These are phyloP conservation scores for Phaeodactylum tricornutum DNA, from an alignment of 108 stramenopile species.

Conservation along the genomic window DNA sequence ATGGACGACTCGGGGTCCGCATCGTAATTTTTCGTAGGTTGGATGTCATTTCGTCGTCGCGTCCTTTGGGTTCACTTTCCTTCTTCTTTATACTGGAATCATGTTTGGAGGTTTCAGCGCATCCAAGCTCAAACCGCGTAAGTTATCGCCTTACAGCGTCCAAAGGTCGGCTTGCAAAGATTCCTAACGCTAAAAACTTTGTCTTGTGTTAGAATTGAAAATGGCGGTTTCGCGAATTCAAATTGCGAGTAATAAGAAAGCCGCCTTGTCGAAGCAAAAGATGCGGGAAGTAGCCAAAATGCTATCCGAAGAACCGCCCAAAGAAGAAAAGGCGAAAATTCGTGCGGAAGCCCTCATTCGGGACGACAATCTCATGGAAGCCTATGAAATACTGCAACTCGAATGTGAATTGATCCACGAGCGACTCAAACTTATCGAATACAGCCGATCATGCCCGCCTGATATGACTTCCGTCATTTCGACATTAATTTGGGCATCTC, in stretches of 20 bases:
- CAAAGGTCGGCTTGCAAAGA: slow-evolving; percentile 13
- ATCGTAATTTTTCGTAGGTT: too few relatives aligned
- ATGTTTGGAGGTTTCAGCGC: slow-evolving; percentile 44
- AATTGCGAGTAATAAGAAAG: slow-evolving; percentile 81
- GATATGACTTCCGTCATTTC: slow-evolving; percentile 60
- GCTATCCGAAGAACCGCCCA: slow-evolving; percentile 69
- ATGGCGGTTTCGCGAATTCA: slow-evolving; percentile 83
- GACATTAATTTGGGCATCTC: slow-evolving; percentile 73
- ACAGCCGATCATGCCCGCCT: slow-evolving; percentile 56
- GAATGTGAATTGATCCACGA: slow-evolving; percentile 76
- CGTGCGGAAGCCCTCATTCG: slow-evolving; percentile 80
- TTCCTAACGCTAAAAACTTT: too few relatives aligned
- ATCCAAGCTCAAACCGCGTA: slow-evolving; percentile 51
- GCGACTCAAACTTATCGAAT: slow-evolving; percentile 58
- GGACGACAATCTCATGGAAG: slow-evolving; percentile 82
- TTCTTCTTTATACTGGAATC: too few relatives aligned
- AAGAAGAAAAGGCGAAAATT: slow-evolving; percentile 89
- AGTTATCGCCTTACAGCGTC: slow-evolving; percentile 16
- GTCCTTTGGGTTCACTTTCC: too few relatives aligned
- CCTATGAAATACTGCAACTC: slow-evolving; percentile 75
- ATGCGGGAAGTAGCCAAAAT: slow-evolving; percentile 77
- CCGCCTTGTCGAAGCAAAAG: slow-evolving; percentile 69
- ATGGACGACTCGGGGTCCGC: too few relatives aligned
- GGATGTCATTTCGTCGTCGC: too few relatives aligned
- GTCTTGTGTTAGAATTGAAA: slow-evolving; percentile 48